Base-by-base conservation (phyloP, 768 basidiomycete genomes). In the Exsudoporus frostii region DNA sequence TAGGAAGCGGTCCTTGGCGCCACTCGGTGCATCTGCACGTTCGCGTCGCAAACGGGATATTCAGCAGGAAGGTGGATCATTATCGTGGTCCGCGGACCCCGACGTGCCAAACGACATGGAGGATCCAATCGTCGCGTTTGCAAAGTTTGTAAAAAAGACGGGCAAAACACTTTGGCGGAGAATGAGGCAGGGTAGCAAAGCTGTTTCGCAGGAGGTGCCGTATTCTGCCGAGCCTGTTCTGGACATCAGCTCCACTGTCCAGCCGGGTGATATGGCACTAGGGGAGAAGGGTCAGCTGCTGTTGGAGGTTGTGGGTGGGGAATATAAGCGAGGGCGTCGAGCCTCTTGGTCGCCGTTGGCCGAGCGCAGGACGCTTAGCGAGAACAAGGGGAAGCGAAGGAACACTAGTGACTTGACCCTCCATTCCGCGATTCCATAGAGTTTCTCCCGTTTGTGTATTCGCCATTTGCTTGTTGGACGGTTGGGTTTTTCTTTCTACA, bases 341-440 rank as follows among this genome's bases (percentile, higher is more conserved):
- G 58, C 59, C 2, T 62, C 68, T 27, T 70, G 68, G 67, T 65
- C 68, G 38, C 51, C 60, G 19, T 33, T 49, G 52, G 29, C 38
- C 38, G 66, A 53, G 55, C 62, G 62, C 60, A 43, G 67, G 54
- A 51, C 52, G 65, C 56, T 53, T 41, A 29, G 42, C 32, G 22
- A 11, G 20, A 50, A 41, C 32, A 44, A 44, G 41, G 20, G 27
- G 17, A 53, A 45, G 40, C 63, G 70, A 41, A 68, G 45, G 40
- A 71, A 56, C 13, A 67, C 69, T 2, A 58, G 59, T 7, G 68
- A 60, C 45, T 22, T 62, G 45, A 38, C 58, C 5, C 29, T 34
- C 7, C 14, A 50, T 39, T 88, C 88, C 90, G 90, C 20, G 41
- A n/a, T 90, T 90, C 88, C 91, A 85, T 90, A 89, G n/a, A n/a